Evolutionary conservation across 192 early-diverging fungal species (phyloP).

Genomic region (Nowakowskiella sp.): DNA sequence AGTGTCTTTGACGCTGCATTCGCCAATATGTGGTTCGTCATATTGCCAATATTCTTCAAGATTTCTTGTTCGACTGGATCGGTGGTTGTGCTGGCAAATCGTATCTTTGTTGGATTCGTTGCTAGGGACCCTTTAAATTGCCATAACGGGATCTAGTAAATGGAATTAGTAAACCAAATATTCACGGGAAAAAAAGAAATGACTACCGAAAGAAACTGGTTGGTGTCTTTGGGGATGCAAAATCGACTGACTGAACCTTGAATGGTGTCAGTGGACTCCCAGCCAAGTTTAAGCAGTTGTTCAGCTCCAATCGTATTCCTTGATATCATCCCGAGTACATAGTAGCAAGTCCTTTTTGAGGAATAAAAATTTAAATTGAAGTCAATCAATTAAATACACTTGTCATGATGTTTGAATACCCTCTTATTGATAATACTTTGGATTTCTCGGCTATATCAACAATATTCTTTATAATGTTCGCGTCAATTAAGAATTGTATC

Average conservation of each 20-base stretch:
- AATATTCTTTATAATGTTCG: slow-evolving; percentile 65
- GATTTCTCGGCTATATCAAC: slow-evolving; percentile 59
- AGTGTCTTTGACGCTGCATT: slow-evolving; percentile 66
- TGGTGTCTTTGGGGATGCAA: slow-evolving; percentile 58
- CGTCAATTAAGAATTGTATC: slow-evolving; percentile 61
- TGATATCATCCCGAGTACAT: slow-evolving; percentile 62
- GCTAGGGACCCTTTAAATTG: slow-evolving; percentile 29
- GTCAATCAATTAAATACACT: background rate
- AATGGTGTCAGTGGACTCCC: slow-evolving; percentile 58
- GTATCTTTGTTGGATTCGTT: slow-evolving; percentile 43
- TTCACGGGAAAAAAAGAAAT: background rate
- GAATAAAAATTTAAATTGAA: slow-evolving; percentile 1
- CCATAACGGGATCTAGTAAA: slow-evolving; percentile 28
- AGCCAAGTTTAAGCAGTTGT: slow-evolving; percentile 59
- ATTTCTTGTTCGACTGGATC: slow-evolving; percentile 55
- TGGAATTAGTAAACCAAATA: background rate
- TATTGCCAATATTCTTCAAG: slow-evolving; percentile 61
- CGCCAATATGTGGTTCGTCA: slow-evolving; percentile 76
- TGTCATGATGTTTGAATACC: slow-evolving; percentile 35
- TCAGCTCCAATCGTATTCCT: slow-evolving; percentile 65
- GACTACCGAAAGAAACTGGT: slow-evolving; percentile 52
- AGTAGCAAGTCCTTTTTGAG: slow-evolving; percentile 58
- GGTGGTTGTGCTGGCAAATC: slow-evolving; percentile 34
- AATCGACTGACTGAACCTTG: slow-evolving; percentile 45
- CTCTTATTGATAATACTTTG: slow-evolving; percentile 62